A percentile compares a stretch with the other conserved stretches of the same genome.
phyloP scores from a whole-genome alignment of 768 basidiomycete species.

The Lentinula aciculospora region DNA sequence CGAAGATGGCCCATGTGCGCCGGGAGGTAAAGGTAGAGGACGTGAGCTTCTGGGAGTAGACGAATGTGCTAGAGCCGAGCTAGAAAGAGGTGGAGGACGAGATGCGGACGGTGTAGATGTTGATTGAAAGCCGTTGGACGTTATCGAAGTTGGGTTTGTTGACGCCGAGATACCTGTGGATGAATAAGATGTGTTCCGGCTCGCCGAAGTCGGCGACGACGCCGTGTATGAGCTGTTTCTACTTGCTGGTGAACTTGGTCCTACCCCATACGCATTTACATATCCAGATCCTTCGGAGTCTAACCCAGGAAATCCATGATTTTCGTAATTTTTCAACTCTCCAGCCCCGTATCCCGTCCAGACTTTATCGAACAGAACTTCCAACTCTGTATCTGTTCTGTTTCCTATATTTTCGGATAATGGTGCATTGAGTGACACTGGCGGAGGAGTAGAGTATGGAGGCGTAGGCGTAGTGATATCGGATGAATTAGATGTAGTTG shows the following conservation, averaged over 20 bases:
- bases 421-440: neutral
- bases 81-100: too few species aligned
- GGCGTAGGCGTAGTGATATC: neutral
- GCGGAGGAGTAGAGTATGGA: neutral
- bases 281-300: neutral
- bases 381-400: conserved; percentile 55
- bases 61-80: neutral
- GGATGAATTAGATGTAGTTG: neutral
- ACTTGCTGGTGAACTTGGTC: neutral
- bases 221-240: neutral
- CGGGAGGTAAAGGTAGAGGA: neutral
- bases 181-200: too few species aligned
- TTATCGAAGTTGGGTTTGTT: too few species aligned
- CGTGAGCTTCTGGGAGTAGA: neutral
- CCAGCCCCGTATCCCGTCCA: conserved; percentile 61
- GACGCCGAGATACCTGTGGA: too few species aligned
- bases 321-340: neutral
- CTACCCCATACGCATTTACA: neutral
- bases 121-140: too few species aligned
- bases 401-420: neutral
- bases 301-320: too few species aligned
- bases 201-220: too few species aligned
- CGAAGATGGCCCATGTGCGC: neutral
- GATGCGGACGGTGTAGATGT: too few species aligned
- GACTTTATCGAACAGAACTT: conserved; percentile 71